Conservation (phyloP, 768 basidiomycete species). For the Xerocomellus intermedius region DNA sequence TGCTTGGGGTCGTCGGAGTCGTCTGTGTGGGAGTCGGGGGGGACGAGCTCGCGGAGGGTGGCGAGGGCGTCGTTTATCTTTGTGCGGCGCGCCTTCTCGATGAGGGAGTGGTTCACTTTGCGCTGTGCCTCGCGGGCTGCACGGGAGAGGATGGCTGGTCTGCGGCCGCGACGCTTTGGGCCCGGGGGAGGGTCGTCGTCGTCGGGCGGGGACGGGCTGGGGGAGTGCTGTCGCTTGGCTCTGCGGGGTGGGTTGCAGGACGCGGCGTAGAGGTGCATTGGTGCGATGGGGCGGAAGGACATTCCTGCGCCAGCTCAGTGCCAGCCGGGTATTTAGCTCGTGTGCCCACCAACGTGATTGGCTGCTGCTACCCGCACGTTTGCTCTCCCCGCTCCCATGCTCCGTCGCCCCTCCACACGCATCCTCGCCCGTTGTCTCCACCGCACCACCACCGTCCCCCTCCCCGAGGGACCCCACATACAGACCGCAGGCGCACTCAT, state of each 20-base stretch:
- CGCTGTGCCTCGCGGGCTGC: slow-evolving; percentile 82
- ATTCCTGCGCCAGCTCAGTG: too few species aligned
- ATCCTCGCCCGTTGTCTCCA: background rate
- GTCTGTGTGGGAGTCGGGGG: slow-evolving; percentile 36
- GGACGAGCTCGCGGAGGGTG: slow-evolving; percentile 75
- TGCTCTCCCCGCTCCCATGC: background rate
- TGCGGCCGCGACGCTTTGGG: slow-evolving; percentile 66
- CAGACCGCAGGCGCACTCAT: slow-evolving; percentile 71
- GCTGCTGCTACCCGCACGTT: slow-evolving; percentile 14
- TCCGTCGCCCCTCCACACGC: slow-evolving; percentile 12
- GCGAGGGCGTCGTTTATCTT: slow-evolving; percentile 94
- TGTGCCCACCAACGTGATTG: background rate
- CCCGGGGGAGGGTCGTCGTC: slow-evolving; percentile 36
- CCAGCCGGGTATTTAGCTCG: too few species aligned
- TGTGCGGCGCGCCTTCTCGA: slow-evolving; percentile 89
- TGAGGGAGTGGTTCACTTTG: slow-evolving; percentile 91
- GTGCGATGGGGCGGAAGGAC: slow-evolving; percentile 27
- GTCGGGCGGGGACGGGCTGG: slow-evolving; percentile 19
- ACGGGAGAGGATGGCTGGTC: slow-evolving; percentile 70
- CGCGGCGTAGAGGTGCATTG: slow-evolving; percentile 35
- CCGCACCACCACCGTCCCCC: too few species aligned
- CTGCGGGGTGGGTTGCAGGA: slow-evolving; percentile 46
- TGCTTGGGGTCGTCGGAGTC: slow-evolving; percentile 27
- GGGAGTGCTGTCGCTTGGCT: too few species aligned
- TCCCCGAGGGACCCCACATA: slow-evolving; percentile 49